Conservation (phyloP, 2,329 filamentous ascomycete species). For the Arthroderma sp. region DNA sequence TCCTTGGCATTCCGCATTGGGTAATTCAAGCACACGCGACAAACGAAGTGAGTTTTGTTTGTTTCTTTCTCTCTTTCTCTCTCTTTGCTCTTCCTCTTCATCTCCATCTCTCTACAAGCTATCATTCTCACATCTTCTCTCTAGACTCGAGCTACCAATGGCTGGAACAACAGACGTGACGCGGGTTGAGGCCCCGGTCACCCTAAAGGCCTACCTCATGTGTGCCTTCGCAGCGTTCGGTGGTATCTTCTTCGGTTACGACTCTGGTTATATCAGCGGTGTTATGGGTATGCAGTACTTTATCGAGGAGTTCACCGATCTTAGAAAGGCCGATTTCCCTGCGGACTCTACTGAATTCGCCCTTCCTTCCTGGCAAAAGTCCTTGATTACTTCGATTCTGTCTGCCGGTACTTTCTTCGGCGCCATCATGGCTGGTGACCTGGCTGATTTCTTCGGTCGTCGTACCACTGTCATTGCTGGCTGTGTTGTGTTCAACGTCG, state of each 20-base stretch:
- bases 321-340: slow-evolving; percentile 16
- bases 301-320: slow-evolving; percentile 16
- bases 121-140: neutral
- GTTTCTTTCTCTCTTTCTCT: neutral
- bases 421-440: slow-evolving; percentile 61
- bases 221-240: slow-evolving; percentile 49
- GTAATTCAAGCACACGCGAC: no score
- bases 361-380: slow-evolving; percentile 38
- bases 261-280: slow-evolving; percentile 43
- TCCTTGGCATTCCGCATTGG: no score
- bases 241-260: slow-evolving; percentile 48
- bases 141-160: slow-evolving; percentile 5
- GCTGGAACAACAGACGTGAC: slow-evolving; percentile 36
- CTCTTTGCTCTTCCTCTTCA: neutral
- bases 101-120: neutral
- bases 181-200: slow-evolving; percentile 46
- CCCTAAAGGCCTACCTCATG: slow-evolving; percentile 46
- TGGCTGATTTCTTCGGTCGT: slow-evolving; percentile 58
- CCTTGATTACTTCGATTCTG: slow-evolving; percentile 61
- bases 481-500: slow-evolving; percentile 57
- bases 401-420: slow-evolving; percentile 69
- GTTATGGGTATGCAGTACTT: slow-evolving; percentile 40
- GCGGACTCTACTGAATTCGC: slow-evolving; percentile 18
- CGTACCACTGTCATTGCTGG: slow-evolving; percentile 55
- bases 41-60: neutral